phyloP scores from a whole-genome alignment of 179 eudicot genomes.

The Heliamphora pulchella region DNA sequence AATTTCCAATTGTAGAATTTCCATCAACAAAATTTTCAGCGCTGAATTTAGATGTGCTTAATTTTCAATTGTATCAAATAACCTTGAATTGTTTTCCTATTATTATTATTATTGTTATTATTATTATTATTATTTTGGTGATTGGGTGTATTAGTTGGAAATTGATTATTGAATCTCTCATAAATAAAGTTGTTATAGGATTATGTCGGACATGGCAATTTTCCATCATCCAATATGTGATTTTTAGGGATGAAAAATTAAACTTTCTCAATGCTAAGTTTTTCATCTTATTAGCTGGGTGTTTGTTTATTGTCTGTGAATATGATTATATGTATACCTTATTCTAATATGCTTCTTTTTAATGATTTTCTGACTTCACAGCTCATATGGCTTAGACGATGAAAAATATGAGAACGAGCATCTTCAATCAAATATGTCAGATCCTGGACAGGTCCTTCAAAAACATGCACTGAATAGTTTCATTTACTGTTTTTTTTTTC shows the following conservation, averaged over 20 bases:
- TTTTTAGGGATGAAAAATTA: background rate
- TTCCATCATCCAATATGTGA: background rate
- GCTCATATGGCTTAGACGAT: conserved; percentile 77
- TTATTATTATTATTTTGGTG: too few species aligned
- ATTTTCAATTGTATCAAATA: background rate
- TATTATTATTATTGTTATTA: too few species aligned
- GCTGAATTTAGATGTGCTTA: too few species aligned
- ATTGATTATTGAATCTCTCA: background rate
- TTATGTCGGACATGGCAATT: background rate
- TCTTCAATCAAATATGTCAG: conserved; percentile 52
- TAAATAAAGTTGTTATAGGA: background rate
- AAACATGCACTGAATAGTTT: conserved; percentile 5
- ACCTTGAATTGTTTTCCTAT: too few species aligned
- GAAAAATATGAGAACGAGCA: conserved; percentile 74
- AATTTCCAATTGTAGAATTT: too few species aligned
- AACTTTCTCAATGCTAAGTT: background rate
- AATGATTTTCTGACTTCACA: conserved; percentile 25
- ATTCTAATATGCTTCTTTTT: background rate
- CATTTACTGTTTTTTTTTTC: background rate
- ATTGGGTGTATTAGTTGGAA: too few species aligned
- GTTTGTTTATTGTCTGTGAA: background rate
- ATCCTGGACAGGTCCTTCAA: conserved; percentile 65
- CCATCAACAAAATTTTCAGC: too few species aligned
- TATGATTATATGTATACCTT: background rate
- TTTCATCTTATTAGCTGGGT: background rate